A percentile compares a stretch with the other conserved stretches of the same genome.
Conservation (phyloP, 768 basidiomycete genomes). For the Leccinum truebloodii region DNA sequence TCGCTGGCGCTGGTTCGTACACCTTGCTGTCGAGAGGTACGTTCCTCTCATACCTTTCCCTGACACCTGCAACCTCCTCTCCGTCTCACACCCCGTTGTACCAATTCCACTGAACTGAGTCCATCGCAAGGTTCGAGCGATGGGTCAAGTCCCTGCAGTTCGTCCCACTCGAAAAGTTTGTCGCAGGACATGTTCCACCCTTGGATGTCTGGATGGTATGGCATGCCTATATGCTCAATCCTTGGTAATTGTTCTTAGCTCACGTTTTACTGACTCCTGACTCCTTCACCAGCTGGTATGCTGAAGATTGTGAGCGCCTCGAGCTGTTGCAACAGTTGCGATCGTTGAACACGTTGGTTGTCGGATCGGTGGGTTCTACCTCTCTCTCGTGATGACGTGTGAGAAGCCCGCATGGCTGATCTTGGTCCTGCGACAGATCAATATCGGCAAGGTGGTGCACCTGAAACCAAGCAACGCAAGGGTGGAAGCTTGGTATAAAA, state of each 20-base stretch:
- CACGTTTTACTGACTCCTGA: slow-evolving; percentile 1
- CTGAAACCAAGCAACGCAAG: slow-evolving; percentile 20
- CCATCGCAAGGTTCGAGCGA: slow-evolving; percentile 33
- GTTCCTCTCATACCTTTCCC: background rate
- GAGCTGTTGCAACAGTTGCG: slow-evolving; percentile 24
- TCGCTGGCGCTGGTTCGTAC: slow-evolving; percentile 43
- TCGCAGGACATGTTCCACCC: slow-evolving; percentile 33
- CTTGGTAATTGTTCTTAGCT: slow-evolving; percentile 26
- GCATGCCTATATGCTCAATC: slow-evolving; percentile 43
- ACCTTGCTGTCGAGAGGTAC: slow-evolving; percentile 40
- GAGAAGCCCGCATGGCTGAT: background rate
- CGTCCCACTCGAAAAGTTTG: slow-evolving; percentile 28
- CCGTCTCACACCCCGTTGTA: background rate
- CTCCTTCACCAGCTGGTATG: slow-evolving; percentile 27
- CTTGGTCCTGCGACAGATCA: slow-evolving; percentile 17
- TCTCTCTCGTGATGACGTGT: background rate
- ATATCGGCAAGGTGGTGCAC: slow-evolving; percentile 21
- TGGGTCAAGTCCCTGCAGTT: slow-evolving; percentile 32
- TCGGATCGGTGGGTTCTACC: slow-evolving; percentile 28
- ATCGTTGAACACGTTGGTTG: slow-evolving; percentile 29
- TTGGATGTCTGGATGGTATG: slow-evolving; percentile 45
- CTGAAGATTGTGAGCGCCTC: slow-evolving; percentile 36
- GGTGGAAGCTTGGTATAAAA: slow-evolving; percentile 22
- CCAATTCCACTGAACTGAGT: background rate
- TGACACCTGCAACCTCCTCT: background rate